Evolutionary conservation across 2,329 filamentous ascomycete genomes (phyloP), one percentile per base, ranked within the genome.

Genomic region (Exophiala sp.): DNA sequence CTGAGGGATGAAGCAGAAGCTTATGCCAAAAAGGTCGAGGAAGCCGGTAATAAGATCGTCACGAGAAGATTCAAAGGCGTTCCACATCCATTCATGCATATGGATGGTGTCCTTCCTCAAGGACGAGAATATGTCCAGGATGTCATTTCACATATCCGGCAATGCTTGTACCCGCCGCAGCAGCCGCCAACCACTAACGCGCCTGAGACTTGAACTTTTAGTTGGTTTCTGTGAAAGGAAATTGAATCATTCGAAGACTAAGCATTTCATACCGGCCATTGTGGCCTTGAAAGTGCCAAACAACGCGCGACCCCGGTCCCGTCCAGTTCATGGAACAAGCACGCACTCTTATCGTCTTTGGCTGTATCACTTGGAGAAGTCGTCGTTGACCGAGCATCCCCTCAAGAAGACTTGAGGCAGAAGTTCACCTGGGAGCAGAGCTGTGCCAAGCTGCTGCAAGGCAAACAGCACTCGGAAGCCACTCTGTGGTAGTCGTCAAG

Each of bases 71-170:
- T 59, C 43, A 52, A 48, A n/a, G 62, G 62, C 33, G 57, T 63
- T 16, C 62, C 62, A 6, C 62, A 63, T 54, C 56, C 49, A 16
- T 63, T 63, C 41, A 62, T 63, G 62, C 60, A 62, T 32, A 60
- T 63, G 60, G 60, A 62, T 43, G 35, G 54, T 8, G 34, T 58
- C 9, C 51, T 63, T 16, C 47, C 49, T 42, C 62, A 63, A 50
- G 62, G 59, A 10, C 50, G 55, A 9, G 62, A 64, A 38, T 62
- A 64, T 50, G 59, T 63, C 14, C 50, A 60, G 29, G 62, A 64
- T 43, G 61, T 63, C n/a, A 64, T 63, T 10, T 43, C 42, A 6
- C 50, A 61, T 38, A 36, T 62, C 34, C 45, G 60, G n/a, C 48
- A 47, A 12, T 62, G 58, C 41, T 53, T 62, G 21, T 60, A 61